A percentile compares a stretch with the other conserved stretches of the same genome.
phyloP scores from a whole-genome alignment of 441 rosid genomes.

The Geranium incanum region DNA sequence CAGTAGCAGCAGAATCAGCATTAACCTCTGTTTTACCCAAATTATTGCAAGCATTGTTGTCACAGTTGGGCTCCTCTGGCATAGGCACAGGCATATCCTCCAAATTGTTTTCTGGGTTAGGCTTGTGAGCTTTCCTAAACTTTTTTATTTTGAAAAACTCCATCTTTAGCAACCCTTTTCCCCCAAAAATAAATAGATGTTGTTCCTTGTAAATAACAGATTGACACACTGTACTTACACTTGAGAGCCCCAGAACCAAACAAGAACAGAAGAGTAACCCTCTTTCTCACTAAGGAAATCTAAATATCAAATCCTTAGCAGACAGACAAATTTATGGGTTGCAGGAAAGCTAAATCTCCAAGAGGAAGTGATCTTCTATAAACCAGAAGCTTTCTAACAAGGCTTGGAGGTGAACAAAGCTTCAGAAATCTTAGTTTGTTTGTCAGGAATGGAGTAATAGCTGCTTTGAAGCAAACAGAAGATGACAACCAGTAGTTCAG shows the following conservation, averaged over 20 bases:
- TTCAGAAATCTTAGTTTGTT: not conserved
- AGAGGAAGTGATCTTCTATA: not conserved
- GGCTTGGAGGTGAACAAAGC: not conserved
- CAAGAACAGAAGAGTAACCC: not conserved
- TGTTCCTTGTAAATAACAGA: constrained; percentile 20
- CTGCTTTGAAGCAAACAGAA: not conserved
- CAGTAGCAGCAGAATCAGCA: constrained; percentile 15
- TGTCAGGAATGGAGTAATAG: constrained; percentile 3
- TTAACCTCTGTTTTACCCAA: constrained; percentile 33
- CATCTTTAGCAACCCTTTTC: constrained; percentile 34
- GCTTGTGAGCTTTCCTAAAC: constrained; percentile 53
- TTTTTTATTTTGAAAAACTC: constrained; percentile 63
- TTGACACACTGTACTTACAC: constrained; percentile 2
- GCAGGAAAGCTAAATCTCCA: not conserved
- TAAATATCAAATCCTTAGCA: not conserved
- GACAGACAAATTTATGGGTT: not conserved
- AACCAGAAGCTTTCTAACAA: not conserved
- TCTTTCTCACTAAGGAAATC: not conserved
- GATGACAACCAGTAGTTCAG: constrained; percentile 20
- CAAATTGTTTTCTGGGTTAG: constrained; percentile 36
- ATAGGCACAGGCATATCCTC: constrained; percentile 40
- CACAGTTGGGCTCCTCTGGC: constrained; percentile 41
- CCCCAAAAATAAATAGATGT: not conserved
- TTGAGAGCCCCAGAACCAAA: constrained; percentile 15
- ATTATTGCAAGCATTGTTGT: constrained; percentile 28